phyloP scores from a whole-genome alignment of 345 rosid genomes.

The Brassica incana region DNA sequence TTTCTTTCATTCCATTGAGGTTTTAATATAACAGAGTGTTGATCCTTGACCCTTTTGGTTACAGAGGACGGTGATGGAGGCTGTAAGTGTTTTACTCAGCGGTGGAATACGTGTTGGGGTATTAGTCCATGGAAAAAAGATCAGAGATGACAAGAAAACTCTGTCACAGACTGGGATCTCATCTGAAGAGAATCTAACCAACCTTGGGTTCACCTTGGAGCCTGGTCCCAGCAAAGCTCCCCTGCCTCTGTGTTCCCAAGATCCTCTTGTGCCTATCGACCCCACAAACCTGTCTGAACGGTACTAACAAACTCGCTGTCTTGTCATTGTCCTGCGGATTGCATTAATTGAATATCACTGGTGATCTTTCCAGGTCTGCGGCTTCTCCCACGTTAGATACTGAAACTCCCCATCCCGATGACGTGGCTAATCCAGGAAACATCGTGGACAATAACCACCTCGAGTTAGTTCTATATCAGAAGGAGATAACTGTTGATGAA shows the following conservation, averaged over 20 bases:
- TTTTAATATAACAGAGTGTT: not conserved
- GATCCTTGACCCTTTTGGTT: constrained; percentile 24
- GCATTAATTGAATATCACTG: too few relatives aligned
- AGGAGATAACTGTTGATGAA: constrained; percentile 48
- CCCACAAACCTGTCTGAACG: constrained; percentile 44
- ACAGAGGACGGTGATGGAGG: constrained; percentile 74
- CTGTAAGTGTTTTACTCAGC: constrained; percentile 68
- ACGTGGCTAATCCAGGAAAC: constrained; percentile 40
- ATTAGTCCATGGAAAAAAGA: constrained; percentile 74
- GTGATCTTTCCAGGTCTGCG: constrained; percentile 52
- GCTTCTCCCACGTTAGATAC: constrained; percentile 48
- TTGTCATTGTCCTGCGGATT: too few relatives aligned
- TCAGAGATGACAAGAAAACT: constrained; percentile 76
- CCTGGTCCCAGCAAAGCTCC: constrained; percentile 49
- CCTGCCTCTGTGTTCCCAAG: constrained; percentile 47
- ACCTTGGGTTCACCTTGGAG: constrained; percentile 75
- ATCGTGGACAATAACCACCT: constrained; percentile 52
- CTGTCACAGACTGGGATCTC: constrained; percentile 70
- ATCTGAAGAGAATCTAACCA: constrained; percentile 53
- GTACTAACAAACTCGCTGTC: constrained; percentile 43
- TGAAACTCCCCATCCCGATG: constrained; percentile 41
- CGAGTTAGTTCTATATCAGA: constrained; percentile 44
- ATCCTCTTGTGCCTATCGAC: constrained; percentile 44
- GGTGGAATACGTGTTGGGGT: constrained; percentile 73
- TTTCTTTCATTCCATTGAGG: constrained; percentile 17